phyloP scores from a whole-genome alignment of 1,284 basidiomycete genomes.

The Leccinum pseudoinsigne region DNA sequence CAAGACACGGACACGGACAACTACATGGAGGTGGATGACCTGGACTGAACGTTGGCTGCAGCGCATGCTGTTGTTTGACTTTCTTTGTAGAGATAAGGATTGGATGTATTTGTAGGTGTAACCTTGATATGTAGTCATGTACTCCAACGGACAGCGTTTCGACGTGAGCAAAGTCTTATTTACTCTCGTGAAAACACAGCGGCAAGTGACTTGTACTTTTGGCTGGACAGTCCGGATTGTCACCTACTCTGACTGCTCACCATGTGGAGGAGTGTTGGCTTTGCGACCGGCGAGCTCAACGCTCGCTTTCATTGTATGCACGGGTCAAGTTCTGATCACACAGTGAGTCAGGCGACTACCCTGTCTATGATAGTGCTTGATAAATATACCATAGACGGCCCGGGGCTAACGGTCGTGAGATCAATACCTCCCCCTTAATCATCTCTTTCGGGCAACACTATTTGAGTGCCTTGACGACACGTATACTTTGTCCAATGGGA shows the following conservation, averaged over 20 bases:
- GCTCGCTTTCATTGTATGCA: neutral
- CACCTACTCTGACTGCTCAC: neutral
- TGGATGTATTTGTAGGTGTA: constrained; percentile 13
- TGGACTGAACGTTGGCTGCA: constrained; percentile 10
- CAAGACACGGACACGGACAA: constrained; percentile 54
- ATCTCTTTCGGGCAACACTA: too few species aligned
- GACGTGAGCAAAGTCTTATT: neutral
- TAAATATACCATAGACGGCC: neutral
- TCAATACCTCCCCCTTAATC: too few species aligned
- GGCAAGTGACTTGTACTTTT: neutral
- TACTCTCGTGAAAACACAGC: too few species aligned
- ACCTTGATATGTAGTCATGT: constrained; percentile 7
- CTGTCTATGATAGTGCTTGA: neutral
- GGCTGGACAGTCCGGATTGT: neutral
- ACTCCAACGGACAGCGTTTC: neutral
- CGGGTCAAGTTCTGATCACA: neutral
- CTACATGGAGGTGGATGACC: constrained; percentile 36
- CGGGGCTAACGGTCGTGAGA: neutral
- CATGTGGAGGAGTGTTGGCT: neutral
- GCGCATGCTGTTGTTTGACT: neutral
- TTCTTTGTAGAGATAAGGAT: neutral
- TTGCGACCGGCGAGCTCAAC: neutral
- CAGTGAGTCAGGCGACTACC: neutral
- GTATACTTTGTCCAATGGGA: constrained; percentile 1
- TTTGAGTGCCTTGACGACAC: neutral